These are phyloP conservation scores for Babesia sp. DNA, from an alignment of 169 alveolate genomes.

Conservation along the genomic window DNA sequence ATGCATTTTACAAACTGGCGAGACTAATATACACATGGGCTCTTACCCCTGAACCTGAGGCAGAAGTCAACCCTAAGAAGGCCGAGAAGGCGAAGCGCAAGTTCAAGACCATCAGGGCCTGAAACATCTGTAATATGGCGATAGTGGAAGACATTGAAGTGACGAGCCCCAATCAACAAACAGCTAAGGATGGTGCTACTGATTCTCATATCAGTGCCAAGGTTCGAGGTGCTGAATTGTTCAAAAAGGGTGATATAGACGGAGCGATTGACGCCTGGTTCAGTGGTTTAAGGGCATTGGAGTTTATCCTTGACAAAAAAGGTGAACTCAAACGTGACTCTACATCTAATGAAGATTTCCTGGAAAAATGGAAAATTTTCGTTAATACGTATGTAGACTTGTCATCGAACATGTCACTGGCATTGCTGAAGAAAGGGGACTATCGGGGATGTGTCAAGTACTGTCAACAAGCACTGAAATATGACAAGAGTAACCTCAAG, in stretches of 20 bases:
- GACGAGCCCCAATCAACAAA: not conserved
- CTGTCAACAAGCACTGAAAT: conserved; percentile 43
- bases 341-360: conserved; percentile 10
- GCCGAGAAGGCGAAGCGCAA: conserved; percentile 28
- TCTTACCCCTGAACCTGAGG: conserved; percentile 52
- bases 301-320: conserved; percentile 37
- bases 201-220: conserved; percentile 14
- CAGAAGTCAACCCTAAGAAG: conserved; percentile 7
- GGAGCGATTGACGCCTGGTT: conserved; percentile 63
- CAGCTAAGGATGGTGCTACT: not conserved
- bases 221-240: conserved; percentile 45
- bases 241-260: conserved; percentile 49
- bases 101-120: conserved; percentile 39
- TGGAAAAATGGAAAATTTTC: conserved; percentile 29
- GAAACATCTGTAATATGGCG: not conserved
- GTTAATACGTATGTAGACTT: conserved; percentile 20
- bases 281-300: conserved; percentile 24
- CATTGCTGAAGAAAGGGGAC: conserved; percentile 46
- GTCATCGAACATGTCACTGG: conserved; percentile 52
- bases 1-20: conserved; percentile 29
- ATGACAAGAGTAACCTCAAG: conserved; percentile 49
- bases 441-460: conserved; percentile 29
- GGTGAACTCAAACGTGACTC: conserved; percentile 15
- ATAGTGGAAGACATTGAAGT: conserved; percentile 1
- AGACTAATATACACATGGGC: conserved; percentile 47